Percentiles rank a stretch among this genome's conserved stretches.
Conservation (phyloP, 768 basidiomycete species). For the Boletus subcaerulescens region DNA sequence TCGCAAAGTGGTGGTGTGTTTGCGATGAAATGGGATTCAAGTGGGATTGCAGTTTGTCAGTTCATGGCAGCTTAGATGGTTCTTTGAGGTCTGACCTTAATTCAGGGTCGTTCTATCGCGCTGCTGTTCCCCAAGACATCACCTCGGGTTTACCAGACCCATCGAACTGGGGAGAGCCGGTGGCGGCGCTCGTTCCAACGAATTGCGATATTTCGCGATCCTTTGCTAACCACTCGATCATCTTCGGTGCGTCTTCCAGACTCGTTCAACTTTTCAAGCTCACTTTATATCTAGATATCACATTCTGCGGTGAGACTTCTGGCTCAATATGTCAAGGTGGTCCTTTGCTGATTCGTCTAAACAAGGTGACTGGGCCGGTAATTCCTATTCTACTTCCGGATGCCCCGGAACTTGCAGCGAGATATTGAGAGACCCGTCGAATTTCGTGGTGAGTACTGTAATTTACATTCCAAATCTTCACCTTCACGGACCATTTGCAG, state of each 20-base stretch:
- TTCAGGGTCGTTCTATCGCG: slow-evolving; percentile 80
- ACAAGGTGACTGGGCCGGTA: slow-evolving; percentile 81
- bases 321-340: background rate
- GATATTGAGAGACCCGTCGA: slow-evolving; percentile 60
- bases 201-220: slow-evolving; percentile 56
- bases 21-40: slow-evolving; percentile 86
- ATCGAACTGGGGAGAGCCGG: slow-evolving; percentile 64
- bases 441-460: slow-evolving; percentile 59
- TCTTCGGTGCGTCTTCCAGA: slow-evolving; percentile 57
- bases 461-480: background rate
- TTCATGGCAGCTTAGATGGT: background rate
- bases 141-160: slow-evolving; percentile 59
- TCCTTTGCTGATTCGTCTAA: slow-evolving; percentile 9
- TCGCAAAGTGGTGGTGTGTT: slow-evolving; percentile 79
- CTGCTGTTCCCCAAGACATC: slow-evolving; percentile 70
- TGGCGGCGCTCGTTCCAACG: slow-evolving; percentile 52
- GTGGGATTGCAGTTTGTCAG: slow-evolving; percentile 73
- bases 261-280: slow-evolving; percentile 8
- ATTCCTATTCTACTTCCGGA: slow-evolving; percentile 67
- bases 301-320: slow-evolving; percentile 63
- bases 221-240: slow-evolving; percentile 68
- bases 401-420: slow-evolving; percentile 74
- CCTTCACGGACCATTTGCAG: slow-evolving; percentile 34
- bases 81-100: slow-evolving; percentile 3
- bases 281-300: slow-evolving; percentile 55